Percentiles rank a stretch among this genome's conserved stretches.
phyloP scores from a whole-genome alignment of 2,329 filamentous ascomycete genomes.

The Aspergillus pseudoviridinutans region DNA sequence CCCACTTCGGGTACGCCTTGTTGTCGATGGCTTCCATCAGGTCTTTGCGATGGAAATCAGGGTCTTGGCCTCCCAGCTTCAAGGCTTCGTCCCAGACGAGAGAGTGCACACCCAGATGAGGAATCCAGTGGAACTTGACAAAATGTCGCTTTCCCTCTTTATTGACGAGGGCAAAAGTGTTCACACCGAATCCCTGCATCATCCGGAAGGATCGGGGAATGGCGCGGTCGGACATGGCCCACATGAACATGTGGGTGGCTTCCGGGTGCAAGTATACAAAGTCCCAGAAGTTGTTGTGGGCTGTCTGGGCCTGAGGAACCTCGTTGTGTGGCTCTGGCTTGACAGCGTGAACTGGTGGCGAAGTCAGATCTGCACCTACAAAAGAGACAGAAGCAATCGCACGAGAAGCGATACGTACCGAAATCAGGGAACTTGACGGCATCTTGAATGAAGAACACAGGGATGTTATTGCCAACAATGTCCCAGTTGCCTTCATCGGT shows the following conservation, averaged over 20 bases:
- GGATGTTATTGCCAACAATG: constrained; percentile 41
- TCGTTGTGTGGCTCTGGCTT: constrained; percentile 41
- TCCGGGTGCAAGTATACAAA: constrained; percentile 33
- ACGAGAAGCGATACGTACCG: neutral
- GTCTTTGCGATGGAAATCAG: constrained; percentile 78
- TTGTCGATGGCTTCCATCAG: constrained; percentile 69
- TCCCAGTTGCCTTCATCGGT: constrained; percentile 72
- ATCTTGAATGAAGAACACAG: constrained; percentile 42
- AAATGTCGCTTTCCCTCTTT: constrained; percentile 30
- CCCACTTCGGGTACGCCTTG: constrained; percentile 70
- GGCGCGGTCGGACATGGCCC: constrained; percentile 35
- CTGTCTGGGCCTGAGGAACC: constrained; percentile 48
- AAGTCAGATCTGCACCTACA: neutral
- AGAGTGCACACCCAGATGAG: constrained; percentile 32
- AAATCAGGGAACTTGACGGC: constrained; percentile 40
- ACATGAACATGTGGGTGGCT: constrained; percentile 28
- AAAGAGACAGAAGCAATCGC: neutral
- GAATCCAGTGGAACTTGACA: constrained; percentile 34
- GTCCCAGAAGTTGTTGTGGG: constrained; percentile 52
- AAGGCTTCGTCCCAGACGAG: constrained; percentile 63
- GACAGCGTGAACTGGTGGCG: constrained; percentile 30
- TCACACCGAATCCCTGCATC: constrained; percentile 37
- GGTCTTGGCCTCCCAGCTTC: constrained; percentile 70
- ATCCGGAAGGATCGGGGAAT: constrained; percentile 34
- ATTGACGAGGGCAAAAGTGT: constrained; percentile 33